phyloP scores from a whole-genome alignment of 345 rosid genomes.

The Linum trigynum region DNA sequence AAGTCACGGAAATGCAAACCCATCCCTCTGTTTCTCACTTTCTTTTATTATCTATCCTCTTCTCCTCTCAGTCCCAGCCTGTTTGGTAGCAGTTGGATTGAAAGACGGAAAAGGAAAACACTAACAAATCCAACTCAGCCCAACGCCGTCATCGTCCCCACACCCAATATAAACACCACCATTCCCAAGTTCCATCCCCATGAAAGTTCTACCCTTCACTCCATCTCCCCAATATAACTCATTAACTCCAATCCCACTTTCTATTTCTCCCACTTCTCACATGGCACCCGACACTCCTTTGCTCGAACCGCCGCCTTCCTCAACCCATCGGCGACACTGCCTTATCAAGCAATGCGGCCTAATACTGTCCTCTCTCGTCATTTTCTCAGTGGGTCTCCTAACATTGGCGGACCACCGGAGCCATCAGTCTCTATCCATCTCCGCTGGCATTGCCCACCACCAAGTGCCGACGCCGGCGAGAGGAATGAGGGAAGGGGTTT shows the following conservation, averaged over 20 bases:
- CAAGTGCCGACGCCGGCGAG: constrained; percentile 19
- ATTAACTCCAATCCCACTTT: too few species aligned
- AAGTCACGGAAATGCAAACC: too few species aligned
- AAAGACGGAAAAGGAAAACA: constrained; percentile 2
- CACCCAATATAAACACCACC: constrained; percentile 15
- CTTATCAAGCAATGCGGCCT: constrained; percentile 20
- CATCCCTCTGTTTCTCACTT: neutral
- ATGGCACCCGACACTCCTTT: constrained; percentile 28
- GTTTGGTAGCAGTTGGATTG: constrained; percentile 1
- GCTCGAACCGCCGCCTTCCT: constrained; percentile 26
- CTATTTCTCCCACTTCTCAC: neutral
- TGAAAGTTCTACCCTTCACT: too few species aligned
- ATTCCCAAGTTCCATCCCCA: neutral
- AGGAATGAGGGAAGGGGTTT: constrained; percentile 52
- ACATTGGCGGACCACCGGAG: constrained; percentile 32
- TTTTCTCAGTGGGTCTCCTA: constrained; percentile 35
- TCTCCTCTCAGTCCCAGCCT: neutral
- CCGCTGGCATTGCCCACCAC: neutral
- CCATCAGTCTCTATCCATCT: constrained; percentile 15
- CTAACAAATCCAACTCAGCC: neutral
- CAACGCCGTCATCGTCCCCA: neutral
- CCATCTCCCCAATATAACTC: too few species aligned
- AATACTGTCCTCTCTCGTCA: constrained; percentile 18
- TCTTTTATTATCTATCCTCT: neutral
- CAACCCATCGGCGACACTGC: constrained; percentile 17